A percentile compares a stretch with the other conserved stretches of the same genome.
phyloP scores from a whole-genome alignment of 2,329 filamentous ascomycete species.

The Epichloe festucae region DNA sequence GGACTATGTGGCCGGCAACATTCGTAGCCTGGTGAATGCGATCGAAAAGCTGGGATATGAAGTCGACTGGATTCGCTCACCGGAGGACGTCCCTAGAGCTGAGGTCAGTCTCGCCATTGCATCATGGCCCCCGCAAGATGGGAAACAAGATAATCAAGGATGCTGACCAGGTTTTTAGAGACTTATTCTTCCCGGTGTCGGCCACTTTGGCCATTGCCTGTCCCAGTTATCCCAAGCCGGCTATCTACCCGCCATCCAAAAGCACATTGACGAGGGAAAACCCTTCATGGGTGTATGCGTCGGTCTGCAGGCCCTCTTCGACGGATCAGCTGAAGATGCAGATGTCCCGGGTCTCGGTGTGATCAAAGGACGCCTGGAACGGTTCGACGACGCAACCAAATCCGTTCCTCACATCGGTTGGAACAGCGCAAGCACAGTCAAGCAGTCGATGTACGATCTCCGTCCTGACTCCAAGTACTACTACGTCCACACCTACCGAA shows the following conservation, averaged over 20 bases:
- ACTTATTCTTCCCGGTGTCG: slow-evolving; percentile 90
- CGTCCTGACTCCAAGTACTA: slow-evolving; percentile 85
- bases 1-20: slow-evolving; percentile 91
- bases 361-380: slow-evolving; percentile 56
- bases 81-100: slow-evolving; percentile 71
- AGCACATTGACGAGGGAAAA: slow-evolving; percentile 81
- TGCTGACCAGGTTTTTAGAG: slow-evolving; percentile 39
- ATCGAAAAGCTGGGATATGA: slow-evolving; percentile 91
- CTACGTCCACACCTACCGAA: slow-evolving; percentile 93
- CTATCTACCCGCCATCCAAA: slow-evolving; percentile 69
- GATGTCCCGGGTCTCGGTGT: slow-evolving; percentile 61
- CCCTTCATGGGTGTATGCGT: slow-evolving; percentile 98
- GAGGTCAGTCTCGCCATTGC: slow-evolving; percentile 41
- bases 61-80: slow-evolving; percentile 81
- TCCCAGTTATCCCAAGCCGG: slow-evolving; percentile 69
- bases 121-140: no score
- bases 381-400: slow-evolving; percentile 67
- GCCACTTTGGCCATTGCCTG: slow-evolving; percentile 94
- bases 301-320: slow-evolving; percentile 80
- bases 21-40: slow-evolving; percentile 90
- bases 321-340: slow-evolving; percentile 69
- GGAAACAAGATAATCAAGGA: not conserved
- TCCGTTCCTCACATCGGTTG: slow-evolving; percentile 98
- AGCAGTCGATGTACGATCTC: slow-evolving; percentile 58
- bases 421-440: slow-evolving; percentile 70